Conservation (phyloP, 495 filamentous ascomycete species). For the Arthonia radiata region DNA sequence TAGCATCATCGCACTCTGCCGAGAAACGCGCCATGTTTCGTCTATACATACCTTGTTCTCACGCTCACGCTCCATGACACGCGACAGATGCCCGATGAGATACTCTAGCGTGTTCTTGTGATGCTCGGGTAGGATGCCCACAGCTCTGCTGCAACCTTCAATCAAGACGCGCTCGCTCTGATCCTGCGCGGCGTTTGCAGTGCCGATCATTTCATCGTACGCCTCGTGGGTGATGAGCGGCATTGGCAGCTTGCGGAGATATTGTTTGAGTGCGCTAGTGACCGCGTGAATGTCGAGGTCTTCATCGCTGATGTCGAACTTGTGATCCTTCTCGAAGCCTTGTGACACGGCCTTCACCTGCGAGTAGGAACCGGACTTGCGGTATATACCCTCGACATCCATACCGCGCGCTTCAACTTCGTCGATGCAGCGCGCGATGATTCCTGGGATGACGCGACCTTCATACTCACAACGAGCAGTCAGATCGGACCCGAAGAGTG, state of each 20-base stretch:
- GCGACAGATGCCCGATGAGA: slow-evolving; percentile 75
- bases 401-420: slow-evolving; percentile 88
- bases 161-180: background rate
- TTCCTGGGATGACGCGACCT: slow-evolving; percentile 64
- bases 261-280: slow-evolving; percentile 87
- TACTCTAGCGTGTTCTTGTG: slow-evolving; percentile 83
- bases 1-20: background rate
- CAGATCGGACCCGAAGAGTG: slow-evolving; percentile 86
- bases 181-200: slow-evolving; percentile 12
- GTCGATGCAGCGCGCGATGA: slow-evolving; percentile 85
- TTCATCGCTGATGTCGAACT: slow-evolving; percentile 80
- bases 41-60: slow-evolving; percentile 41
- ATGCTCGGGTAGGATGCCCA: slow-evolving; percentile 51
- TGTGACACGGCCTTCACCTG: slow-evolving; percentile 71
- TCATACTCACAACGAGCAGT: slow-evolving; percentile 70
- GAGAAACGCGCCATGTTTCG: background rate
- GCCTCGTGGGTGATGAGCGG: slow-evolving; percentile 82
- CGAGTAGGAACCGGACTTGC: slow-evolving; percentile 78
- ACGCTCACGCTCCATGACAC: slow-evolving; percentile 56
- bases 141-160: slow-evolving; percentile 13
- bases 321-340: slow-evolving; percentile 63
- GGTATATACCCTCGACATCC: slow-evolving; percentile 95
- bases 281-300: slow-evolving; percentile 91
- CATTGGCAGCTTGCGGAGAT: slow-evolving; percentile 80
- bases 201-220: slow-evolving; percentile 74